Evolutionary conservation across 768 basidiomycete genomes (phyloP), one percentile per base, ranked within the genome.

Genomic region (Auricularia sp.): DNA sequence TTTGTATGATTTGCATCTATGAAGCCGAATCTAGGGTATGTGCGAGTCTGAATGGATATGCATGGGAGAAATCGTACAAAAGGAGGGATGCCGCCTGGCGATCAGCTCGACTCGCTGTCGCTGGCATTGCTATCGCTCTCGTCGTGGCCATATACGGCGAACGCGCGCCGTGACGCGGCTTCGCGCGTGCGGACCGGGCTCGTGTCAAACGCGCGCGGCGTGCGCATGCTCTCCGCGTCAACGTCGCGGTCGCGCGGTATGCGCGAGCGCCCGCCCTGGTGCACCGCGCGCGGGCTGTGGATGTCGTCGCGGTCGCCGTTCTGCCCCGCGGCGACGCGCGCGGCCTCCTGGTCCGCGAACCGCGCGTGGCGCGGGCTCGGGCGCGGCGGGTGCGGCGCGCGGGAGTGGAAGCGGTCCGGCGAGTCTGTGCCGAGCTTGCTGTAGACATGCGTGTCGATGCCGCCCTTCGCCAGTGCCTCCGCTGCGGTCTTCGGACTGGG

Each of bases 81-180:
- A 29, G 29, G 29, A 2, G 29, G 29, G 29, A 29, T 29, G 29
- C 29, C 29, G 29, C 29, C 29, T 29, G 34, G 35, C 11, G 23
- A 29, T 53, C 33, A 36, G 21, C 54, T 10, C 47, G 70, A 71
- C 65, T 87, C 86, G 62, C 81, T 86, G 69, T 91, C 90, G 67
- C 90, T 91, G 14, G 89, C 80, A 70, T 87, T 87, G 71, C 88
- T 90, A 68, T 93, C 91, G 64, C 88, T 92, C 74, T 93, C 91
- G 71, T 93, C 91, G 47, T 91, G 87, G 0, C 91, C 92, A 84
- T 86, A 91, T 11, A 90, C 89, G 21, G 92, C 91, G 70, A 93
- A 93, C 7, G 88, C 87, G 42, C 84, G 78, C 70, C 56, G 69
- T 62, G 61, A 74, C 43, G 66, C 69, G 53, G 65, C 56, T 56